Evolutionary conservation across 441 rosid genomes (phyloP).

Genomic region (Populus trichocarpa): DNA sequence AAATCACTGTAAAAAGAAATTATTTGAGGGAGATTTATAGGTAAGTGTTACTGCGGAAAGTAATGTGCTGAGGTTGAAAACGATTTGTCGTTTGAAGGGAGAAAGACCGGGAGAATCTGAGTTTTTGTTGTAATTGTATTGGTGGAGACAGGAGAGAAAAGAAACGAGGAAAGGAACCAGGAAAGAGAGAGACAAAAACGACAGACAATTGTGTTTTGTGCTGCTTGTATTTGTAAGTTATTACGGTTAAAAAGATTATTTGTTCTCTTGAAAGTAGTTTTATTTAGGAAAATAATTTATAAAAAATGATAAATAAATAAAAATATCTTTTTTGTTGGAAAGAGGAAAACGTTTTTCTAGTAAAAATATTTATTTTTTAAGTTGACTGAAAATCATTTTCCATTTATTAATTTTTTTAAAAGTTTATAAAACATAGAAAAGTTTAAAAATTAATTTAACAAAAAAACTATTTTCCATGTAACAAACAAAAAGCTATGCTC

Average conservation of each 20-base stretch:
- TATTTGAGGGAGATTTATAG: not conserved
- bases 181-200: not conserved
- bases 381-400: too few species aligned
- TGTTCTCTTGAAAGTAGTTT: too few species aligned
- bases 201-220: not conserved
- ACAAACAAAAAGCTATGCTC: too few species aligned
- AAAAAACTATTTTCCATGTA: too few species aligned
- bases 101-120: not conserved
- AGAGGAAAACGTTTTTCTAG: too few species aligned
- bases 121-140: not conserved
- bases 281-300: too few species aligned
- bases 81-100: not conserved
- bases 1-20: not conserved
- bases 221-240: not conserved
- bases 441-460: too few species aligned
- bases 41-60: not conserved
- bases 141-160: not conserved
- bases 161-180: not conserved
- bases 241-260: not conserved
- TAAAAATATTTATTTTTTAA: too few species aligned
- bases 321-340: too few species aligned
- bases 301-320: too few species aligned
- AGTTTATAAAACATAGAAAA: too few species aligned
- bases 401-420: too few species aligned
- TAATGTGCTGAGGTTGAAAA: not conserved